These are phyloP conservation scores for Fraxinus cuspidata DNA, from an alignment of 257 asterid species.

Conservation along the genomic window DNA sequence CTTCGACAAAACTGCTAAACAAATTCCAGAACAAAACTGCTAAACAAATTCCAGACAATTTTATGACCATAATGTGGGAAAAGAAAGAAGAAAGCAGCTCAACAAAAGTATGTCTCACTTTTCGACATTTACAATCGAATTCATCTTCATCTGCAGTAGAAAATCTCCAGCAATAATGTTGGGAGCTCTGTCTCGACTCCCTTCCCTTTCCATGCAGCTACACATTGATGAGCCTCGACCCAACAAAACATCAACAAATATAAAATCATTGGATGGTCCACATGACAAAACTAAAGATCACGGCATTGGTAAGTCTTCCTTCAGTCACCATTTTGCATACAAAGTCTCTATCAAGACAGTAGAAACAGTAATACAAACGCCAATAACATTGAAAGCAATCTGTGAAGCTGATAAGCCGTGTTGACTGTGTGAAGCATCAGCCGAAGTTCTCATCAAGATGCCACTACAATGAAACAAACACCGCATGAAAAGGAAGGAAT, in stretches of 20 bases:
- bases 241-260: not conserved
- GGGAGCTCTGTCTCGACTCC: not conserved
- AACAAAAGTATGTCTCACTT: not conserved
- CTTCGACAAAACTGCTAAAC: too few relatives aligned
- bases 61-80: not conserved
- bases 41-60: not conserved
- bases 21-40: not conserved
- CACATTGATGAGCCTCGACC: not conserved
- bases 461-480: conserved; percentile 48
- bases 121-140: not conserved
- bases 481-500: not conserved
- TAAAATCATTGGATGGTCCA: not conserved
- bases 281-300: conserved; percentile 26
- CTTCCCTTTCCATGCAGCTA: not conserved
- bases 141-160: not conserved
- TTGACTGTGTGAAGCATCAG: conserved; percentile 65
- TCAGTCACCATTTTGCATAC: conserved; percentile 70
- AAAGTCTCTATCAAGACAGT: conserved; percentile 59
- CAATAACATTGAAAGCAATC: conserved; percentile 56
- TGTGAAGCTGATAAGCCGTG: conserved; percentile 49
- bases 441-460: conserved; percentile 66
- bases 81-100: not conserved
- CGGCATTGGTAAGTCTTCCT: conserved; percentile 56
- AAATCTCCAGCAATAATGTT: not conserved
- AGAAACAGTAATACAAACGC: conserved; percentile 55